These are phyloP conservation scores for Andrographis paniculata DNA, from an alignment of 305 asterid genomes.

Conservation along the genomic window DNA sequence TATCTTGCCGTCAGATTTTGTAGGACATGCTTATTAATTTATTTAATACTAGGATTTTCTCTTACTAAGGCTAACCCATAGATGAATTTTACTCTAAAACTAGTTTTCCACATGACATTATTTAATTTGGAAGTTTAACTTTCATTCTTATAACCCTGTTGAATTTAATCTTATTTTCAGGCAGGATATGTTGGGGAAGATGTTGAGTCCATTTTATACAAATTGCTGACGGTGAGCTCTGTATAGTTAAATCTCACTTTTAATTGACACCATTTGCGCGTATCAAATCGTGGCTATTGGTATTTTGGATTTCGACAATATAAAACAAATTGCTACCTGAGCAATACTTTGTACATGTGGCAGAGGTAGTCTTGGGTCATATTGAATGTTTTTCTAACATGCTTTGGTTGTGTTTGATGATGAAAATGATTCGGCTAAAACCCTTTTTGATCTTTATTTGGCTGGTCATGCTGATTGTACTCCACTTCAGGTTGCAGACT, in stretches of 20 bases:
- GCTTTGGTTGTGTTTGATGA: neutral
- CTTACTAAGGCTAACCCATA: too few relatives aligned
- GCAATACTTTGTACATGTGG: too few relatives aligned
- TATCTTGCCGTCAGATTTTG: too few relatives aligned
- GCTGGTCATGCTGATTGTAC: neutral
- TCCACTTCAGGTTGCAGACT: slow-evolving; percentile 72
- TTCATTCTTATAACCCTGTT: slow-evolving; percentile 2
- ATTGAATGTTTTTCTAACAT: too few relatives aligned
- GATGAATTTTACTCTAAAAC: neutral
- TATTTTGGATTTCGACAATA: neutral
- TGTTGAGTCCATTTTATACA: slow-evolving; percentile 71
- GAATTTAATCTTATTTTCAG: slow-evolving; percentile 27
- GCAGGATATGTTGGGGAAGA: slow-evolving; percentile 90
- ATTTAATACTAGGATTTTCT: too few relatives aligned
- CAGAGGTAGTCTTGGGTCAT: too few relatives aligned
- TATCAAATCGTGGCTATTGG: too few relatives aligned
- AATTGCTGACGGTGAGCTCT: slow-evolving; percentile 50
- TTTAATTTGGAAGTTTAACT: slow-evolving; percentile 4
- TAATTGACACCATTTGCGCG: too few relatives aligned
- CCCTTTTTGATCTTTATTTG: neutral
- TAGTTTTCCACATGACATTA: neutral
- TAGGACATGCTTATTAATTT: slow-evolving; percentile 1
- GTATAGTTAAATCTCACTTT: too few relatives aligned
- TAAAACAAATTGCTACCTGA: neutral
- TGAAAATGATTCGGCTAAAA: neutral